Evolutionary conservation across 2,329 filamentous ascomycete genomes (phyloP), one percentile per base, ranked within the genome.

Genomic region (Taxawa tesnikishii): DNA sequence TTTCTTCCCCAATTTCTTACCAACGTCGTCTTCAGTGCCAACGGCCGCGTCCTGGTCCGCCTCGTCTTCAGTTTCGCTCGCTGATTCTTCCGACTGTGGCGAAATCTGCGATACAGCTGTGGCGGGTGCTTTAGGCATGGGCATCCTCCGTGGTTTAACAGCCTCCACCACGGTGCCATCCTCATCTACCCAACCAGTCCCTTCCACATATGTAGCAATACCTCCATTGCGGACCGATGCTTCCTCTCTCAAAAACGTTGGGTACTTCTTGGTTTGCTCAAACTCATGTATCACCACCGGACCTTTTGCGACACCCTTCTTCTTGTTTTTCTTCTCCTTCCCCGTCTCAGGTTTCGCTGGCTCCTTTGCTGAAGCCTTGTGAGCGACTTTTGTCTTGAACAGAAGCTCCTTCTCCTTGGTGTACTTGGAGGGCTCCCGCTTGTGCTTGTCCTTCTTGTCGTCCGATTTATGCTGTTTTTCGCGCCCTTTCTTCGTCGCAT

Each of bases 281-380:
- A 94, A 96, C 51, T 98, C 90, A 55, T 96, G 87, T 3, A 96
- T 69, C 4, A 83, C 63, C 2, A 78, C 67, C 37, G 81, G 73
- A 14, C 63, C 48, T 27, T 47, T 50, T 2, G 46, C 43, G 26
- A 43, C 50, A 3, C 48, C 66, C 28, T 68, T 67, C 45, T 73
- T 70, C 38, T 67, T 71, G 42, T 71, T 72, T 51, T 70, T 73
- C 44, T 74, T 75, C 43, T 70, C 75, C 43, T 67, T 53, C 6
- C 63, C 56, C 3, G 58, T 46, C 82, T 84, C 29, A 70, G 75
- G 9, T 80, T 84, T 49, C 83, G 83, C 30, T 44, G 40, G 26
- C 40, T 56, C 39, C 65, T 63, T 26, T 60, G 58, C 31, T 62
- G 75, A 75, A 23, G 8, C 8, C 8, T n/a, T 8, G n/a, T 8